Conservation (phyloP, 768 basidiomycete species). For the Boletus huronensis region DNA sequence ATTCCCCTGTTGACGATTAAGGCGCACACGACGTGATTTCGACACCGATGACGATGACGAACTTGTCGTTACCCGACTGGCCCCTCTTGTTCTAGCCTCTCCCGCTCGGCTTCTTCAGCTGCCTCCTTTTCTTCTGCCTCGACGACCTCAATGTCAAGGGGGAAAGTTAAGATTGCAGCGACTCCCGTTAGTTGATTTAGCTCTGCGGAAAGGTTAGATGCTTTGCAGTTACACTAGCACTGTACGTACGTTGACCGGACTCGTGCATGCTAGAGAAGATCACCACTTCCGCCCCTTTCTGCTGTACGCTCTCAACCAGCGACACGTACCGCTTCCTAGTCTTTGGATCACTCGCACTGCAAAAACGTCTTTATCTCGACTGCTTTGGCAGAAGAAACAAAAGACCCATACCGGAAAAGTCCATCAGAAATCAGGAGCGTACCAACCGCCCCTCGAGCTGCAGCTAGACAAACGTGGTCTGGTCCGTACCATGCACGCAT, state of each 20-base stretch:
- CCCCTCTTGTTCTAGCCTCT: slow-evolving; percentile 10
- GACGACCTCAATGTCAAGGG: slow-evolving; percentile 91
- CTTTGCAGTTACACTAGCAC: not conserved
- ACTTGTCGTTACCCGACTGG: slow-evolving; percentile 2
- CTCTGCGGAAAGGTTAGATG: slow-evolving; percentile 47
- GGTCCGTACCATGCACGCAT: slow-evolving; percentile 99
- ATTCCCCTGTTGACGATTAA: not conserved
- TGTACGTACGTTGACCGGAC: slow-evolving; percentile 85
- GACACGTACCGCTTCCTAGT: slow-evolving; percentile 80
- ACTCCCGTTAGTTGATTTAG: slow-evolving; percentile 95
- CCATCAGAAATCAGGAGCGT: slow-evolving; percentile 93
- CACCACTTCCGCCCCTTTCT: slow-evolving; percentile 87
- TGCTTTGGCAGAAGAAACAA: not conserved
- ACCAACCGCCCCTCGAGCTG: slow-evolving; percentile 90
- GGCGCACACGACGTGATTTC: not conserved
- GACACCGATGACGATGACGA: not conserved
- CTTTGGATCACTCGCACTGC: slow-evolving; percentile 74
- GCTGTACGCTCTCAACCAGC: slow-evolving; percentile 84
- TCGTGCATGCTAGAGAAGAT: slow-evolving; percentile 99
- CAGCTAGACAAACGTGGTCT: slow-evolving; percentile 87
- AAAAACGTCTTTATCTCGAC: not conserved
- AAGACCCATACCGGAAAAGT: slow-evolving; percentile 70
- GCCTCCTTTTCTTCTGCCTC: slow-evolving; percentile 88
- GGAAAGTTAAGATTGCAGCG: slow-evolving; percentile 94
- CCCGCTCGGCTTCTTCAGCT: slow-evolving; percentile 39